Evolutionary conservation across 345 rosid species (phyloP), one percentile per base, ranked within the genome.

Genomic region (Pistacia atlantica): DNA sequence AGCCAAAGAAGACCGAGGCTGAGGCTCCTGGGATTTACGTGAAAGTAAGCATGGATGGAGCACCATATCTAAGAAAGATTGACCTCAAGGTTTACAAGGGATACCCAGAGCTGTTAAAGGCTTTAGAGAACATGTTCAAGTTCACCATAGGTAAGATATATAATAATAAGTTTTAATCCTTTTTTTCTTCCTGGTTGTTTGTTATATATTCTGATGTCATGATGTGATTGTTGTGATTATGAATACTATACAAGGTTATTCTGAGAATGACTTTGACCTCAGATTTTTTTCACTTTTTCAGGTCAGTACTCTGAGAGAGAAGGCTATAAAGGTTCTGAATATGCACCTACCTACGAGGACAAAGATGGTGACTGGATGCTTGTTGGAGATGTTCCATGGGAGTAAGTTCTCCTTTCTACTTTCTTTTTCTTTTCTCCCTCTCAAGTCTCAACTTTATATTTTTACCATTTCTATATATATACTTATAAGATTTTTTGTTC

Each of bases 331-430:
- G 91, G 96, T 45, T 91, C 91, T 70, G 97, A 87, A 61, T 85
- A 80, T 67, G 91, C 82, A 56, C 96, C 92, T 0, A 91, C 97
- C 46, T 93, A 93, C 70, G 94, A 93, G 54, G 97, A 93, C 79
- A 91, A 91, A 69, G 97, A 93, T 79, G 90, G 96, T 65, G 97
- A 93, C 55, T 88, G 90, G 97, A 93, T 93, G 97, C 87, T 93
- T 11, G 91, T 90, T 10, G 95, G 97, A 77, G 95, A 92, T 86
- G 97, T 89, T 66, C 97, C 95, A 0, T 93, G 96, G 97, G 85
- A 86, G 87, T 84, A 80, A 81, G 90, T 76, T 73, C 61, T 59
- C 18, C 18, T 70, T 5, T 51, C 49, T 69, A 5, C 25, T 51
- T 6, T 58, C 37, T 55, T 52, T 37, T 0, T 33, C 17, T 65